Evolutionary conservation across 2,329 filamentous ascomycete species (phyloP), one percentile per base, ranked within the genome.

Genomic region (Hymenoscyphus scutula): DNA sequence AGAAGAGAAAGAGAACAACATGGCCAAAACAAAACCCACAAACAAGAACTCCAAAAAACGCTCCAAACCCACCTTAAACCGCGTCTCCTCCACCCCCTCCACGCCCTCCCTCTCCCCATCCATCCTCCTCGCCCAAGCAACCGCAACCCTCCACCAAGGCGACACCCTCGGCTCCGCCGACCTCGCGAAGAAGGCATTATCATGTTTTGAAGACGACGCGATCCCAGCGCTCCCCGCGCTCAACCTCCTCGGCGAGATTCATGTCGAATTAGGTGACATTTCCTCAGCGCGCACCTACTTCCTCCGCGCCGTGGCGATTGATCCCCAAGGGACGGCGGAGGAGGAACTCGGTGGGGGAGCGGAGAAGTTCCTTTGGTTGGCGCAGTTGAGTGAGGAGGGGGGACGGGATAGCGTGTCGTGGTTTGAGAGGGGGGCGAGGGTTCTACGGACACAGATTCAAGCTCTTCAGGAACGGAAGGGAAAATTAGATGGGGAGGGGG

Each of bases 301-400:
- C 72, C 75, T 87, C 64, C 81, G 84, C 54, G 92, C 95, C 0
- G 89, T 89, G 41, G 79, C 82, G 60, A 82, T 95, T 38, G 95
- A 99, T 74, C 82, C 87, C 27, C 85, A 93, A 62, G 95, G 94
- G 19, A 77, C 80, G 45, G 78, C 87, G 63, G 84, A 89, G 19
- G 89, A 92, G 71, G 83, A 85, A 45, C 75, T 88, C 58, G 93
- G 92, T 56, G 92, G 91, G 30, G 93, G 93, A 0, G 86, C 92
- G 0, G 94, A 98, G 74, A 98, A 97, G 78, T 98, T 97, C 73
- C 78, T 98, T 56, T 96, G 93, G 85, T 81, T 99, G 63, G 95
- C 95, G 66, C 95, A 99, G 77, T 82, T 99, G 71, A 95, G 85
- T 74, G 85, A 89, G 64, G 82, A 88, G 55, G 88, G 88, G 38